A percentile compares a stretch with the other conserved stretches of the same genome.
These are phyloP conservation scores for Lactifluus piperatus DNA, from an alignment of 768 basidiomycete genomes.

Conservation along the genomic window DNA sequence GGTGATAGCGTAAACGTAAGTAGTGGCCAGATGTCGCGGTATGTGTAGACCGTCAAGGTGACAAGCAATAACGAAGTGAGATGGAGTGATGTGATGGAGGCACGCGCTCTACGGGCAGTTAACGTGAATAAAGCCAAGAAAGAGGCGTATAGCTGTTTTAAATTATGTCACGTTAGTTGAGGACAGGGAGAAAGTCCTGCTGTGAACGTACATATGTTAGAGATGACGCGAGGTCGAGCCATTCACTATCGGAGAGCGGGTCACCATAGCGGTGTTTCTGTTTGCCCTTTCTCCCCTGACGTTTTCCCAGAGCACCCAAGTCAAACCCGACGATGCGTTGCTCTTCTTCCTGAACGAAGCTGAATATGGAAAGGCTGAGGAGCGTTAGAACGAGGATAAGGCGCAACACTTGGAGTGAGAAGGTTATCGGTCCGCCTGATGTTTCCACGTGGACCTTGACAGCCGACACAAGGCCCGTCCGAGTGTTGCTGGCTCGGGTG, in stretches of 20 bases:
- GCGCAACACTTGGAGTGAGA: constrained; percentile 39
- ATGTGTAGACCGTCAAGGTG: constrained; percentile 40
- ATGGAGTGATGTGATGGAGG: constrained; percentile 31
- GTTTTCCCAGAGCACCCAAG: constrained; percentile 20
- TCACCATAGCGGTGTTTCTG: constrained; percentile 8
- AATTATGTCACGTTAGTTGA: background rate
- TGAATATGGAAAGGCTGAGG: constrained; percentile 41
- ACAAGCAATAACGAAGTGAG: constrained; percentile 40
- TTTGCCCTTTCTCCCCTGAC: constrained; percentile 25
- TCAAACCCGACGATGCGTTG: background rate
- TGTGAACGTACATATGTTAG: constrained; percentile 28
- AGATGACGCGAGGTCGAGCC: constrained; percentile 21
- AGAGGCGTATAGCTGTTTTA: constrained; percentile 19
- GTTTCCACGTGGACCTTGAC: constrained; percentile 29
- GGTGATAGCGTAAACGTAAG: constrained; percentile 44
- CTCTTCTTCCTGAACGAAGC: constrained; percentile 31
- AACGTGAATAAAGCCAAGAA: constrained; percentile 20
- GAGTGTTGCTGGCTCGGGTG: background rate
- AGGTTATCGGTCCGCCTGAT: constrained; percentile 41
- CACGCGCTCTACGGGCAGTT: constrained; percentile 2
- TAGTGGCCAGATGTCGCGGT: constrained; percentile 54
- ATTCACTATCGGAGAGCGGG: constrained; percentile 9
- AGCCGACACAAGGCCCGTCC: constrained; percentile 12
- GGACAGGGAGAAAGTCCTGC: background rate
- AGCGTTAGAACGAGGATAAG: constrained; percentile 38